These are phyloP conservation scores for Candida krabiensis DNA, from an alignment of 805 yeast genomes.

Conservation along the genomic window DNA sequence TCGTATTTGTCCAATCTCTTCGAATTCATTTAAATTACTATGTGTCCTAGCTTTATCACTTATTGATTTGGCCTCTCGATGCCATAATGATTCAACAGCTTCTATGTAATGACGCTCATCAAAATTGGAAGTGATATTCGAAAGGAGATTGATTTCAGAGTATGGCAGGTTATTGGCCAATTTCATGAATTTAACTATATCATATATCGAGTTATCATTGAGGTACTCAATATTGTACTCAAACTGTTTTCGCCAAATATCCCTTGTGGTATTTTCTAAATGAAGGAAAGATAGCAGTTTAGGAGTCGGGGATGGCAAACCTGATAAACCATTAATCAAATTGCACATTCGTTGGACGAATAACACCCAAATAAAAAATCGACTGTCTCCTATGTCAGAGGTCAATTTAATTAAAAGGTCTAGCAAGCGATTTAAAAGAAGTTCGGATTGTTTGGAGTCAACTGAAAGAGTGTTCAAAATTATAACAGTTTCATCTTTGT, in stretches of 20 bases:
- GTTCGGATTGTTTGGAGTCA: neutral
- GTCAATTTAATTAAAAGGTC: no score
- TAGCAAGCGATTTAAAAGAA: no score
- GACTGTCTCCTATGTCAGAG: neutral
- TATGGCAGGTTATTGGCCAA: constrained; percentile 3
- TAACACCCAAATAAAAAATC: neutral
- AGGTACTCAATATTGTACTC: neutral
- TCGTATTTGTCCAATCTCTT: constrained; percentile 16
- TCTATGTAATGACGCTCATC: no score
- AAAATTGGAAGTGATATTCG: no score
- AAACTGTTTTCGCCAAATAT: neutral
- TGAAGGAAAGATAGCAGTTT: no score
- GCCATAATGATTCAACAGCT: no score
- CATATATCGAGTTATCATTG: neutral
- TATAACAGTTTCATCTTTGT: neutral
- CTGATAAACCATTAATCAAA: no score
- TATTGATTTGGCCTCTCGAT: no score
- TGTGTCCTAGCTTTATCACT: neutral
- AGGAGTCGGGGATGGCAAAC: no score
- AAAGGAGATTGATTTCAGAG: neutral
- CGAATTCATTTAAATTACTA: constrained; percentile 1
- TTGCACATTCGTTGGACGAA: neutral
- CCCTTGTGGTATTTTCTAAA: no score
- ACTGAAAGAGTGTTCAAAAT: neutral
- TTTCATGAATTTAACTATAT: constrained; percentile 1